phyloP scores from a whole-genome alignment of 768 basidiomycete species.

The Tephrocybe sp. region DNA sequence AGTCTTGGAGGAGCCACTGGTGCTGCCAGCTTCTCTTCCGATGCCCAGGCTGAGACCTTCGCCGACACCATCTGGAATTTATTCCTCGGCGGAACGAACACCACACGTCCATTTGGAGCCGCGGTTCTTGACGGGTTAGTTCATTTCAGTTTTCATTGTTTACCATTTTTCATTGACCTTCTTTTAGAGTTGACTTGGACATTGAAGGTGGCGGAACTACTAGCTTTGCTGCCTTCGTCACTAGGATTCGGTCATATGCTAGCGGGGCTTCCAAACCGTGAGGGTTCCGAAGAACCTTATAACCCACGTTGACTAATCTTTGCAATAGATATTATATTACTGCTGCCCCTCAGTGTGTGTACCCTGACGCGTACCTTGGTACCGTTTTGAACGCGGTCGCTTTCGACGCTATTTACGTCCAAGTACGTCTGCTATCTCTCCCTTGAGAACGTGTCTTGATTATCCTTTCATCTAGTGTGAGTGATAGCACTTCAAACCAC shows the following conservation, averaged over 20 bases:
- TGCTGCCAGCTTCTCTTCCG: conserved; percentile 48
- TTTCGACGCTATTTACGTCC: conserved; percentile 70
- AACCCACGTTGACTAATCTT: background rate
- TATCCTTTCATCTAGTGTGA: conserved; percentile 10
- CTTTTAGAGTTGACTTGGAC: conserved; percentile 57
- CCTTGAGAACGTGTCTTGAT: background rate
- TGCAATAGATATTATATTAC: conserved; percentile 53
- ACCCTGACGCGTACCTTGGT: conserved; percentile 60
- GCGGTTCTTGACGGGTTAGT: conserved; percentile 65
- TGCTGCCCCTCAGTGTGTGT: conserved; percentile 57
- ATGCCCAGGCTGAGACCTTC: conserved; percentile 50
- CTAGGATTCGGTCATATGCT: conserved; percentile 43
- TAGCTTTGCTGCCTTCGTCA: conserved; percentile 49
- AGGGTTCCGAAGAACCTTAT: conserved; percentile 2
- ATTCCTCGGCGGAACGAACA: conserved; percentile 65
- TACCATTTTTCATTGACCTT: background rate
- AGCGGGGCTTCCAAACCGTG: conserved; percentile 49
- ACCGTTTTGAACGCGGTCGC: conserved; percentile 53
- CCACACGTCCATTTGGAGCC: conserved; percentile 62
- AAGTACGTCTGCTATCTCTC: conserved; percentile 34
- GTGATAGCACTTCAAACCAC: background rate
- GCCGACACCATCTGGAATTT: conserved; percentile 65
- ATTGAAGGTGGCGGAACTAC: conserved; percentile 58
- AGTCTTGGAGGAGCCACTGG: conserved; percentile 57
- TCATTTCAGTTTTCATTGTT: background rate